A percentile compares a stretch with the other conserved stretches of the same genome.
Conservation (phyloP, 2,329 filamentous ascomycete genomes). For the Beauveria pseudobassiana region DNA sequence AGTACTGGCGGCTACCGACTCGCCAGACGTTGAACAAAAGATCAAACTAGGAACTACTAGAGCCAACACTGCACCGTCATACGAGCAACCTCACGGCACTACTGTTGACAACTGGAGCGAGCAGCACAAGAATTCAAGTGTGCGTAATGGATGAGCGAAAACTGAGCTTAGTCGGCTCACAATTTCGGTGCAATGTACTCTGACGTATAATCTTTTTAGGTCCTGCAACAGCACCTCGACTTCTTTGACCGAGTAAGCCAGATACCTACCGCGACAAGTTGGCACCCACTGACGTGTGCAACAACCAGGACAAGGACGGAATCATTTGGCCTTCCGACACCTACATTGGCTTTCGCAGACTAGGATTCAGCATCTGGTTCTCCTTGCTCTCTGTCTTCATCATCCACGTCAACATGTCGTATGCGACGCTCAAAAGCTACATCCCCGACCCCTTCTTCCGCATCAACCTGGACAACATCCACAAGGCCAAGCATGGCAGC, state of each 20-base stretch:
- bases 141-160: not conserved
- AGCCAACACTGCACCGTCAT: slow-evolving; percentile 28
- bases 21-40: not conserved
- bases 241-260: not conserved
- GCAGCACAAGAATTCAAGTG: slow-evolving; percentile 26
- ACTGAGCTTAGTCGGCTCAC: too few relatives aligned
- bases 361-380: slow-evolving; percentile 29
- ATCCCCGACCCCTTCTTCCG: slow-evolving; percentile 32
- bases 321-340: slow-evolving; percentile 32
- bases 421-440: slow-evolving; percentile 31
- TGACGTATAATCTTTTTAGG: not conserved
- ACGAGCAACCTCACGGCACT: slow-evolving; percentile 27
- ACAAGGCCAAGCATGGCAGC: slow-evolving; percentile 39
- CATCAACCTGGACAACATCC: slow-evolving; percentile 29
- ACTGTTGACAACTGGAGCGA: slow-evolving; percentile 24
- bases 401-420: slow-evolving; percentile 36
- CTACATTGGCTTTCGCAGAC: slow-evolving; percentile 29
- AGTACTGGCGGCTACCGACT: not conserved
- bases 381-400: slow-evolving; percentile 31
- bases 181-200: too few relatives aligned
- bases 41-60: slow-evolving; percentile 23
- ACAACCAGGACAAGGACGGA: slow-evolving; percentile 27
- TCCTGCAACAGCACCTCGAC: not conserved
- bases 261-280: not conserved
- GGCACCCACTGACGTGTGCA: slow-evolving; percentile 17